phyloP scores from a whole-genome alignment of 441 rosid species.

The Adansonia madagascariensis region DNA sequence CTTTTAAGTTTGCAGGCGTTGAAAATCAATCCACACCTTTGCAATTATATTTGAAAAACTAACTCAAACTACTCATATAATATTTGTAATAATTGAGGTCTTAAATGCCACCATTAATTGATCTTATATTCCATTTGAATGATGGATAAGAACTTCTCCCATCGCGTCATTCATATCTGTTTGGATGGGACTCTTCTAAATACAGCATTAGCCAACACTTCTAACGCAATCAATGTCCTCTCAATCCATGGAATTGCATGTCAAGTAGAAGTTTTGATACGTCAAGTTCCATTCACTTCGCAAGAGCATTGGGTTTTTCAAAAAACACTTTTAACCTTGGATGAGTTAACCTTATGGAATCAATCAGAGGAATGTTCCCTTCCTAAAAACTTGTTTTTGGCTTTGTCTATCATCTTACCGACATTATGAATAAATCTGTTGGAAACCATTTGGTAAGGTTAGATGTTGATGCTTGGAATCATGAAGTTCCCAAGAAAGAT shows the following conservation, averaged over 20 bases:
- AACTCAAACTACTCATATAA: neutral
- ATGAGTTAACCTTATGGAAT: conserved; percentile 2
- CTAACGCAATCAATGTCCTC: neutral
- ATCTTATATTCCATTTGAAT: neutral
- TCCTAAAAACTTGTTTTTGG: neutral
- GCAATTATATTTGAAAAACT: neutral
- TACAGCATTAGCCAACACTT: neutral
- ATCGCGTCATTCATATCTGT: no score
- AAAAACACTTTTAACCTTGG: neutral
- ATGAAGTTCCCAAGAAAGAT: conserved; percentile 25
- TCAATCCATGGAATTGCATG: neutral
- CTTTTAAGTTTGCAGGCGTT: neutral
- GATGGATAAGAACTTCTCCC: neutral
- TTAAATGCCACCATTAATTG: neutral
- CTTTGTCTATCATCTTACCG: conserved; percentile 21
- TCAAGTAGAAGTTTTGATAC: neutral
- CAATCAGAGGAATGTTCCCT: conserved; percentile 1
- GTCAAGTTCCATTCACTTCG: neutral
- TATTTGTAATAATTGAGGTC: neutral
- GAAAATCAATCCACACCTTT: neutral
- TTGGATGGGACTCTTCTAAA: no score
- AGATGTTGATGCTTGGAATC: conserved; percentile 33
- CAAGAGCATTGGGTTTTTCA: neutral
- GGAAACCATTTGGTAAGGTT: conserved; percentile 1
- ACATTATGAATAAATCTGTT: conserved; percentile 23